Conservation (phyloP, 768 basidiomycete genomes). For the Filobasidium floriforme region DNA sequence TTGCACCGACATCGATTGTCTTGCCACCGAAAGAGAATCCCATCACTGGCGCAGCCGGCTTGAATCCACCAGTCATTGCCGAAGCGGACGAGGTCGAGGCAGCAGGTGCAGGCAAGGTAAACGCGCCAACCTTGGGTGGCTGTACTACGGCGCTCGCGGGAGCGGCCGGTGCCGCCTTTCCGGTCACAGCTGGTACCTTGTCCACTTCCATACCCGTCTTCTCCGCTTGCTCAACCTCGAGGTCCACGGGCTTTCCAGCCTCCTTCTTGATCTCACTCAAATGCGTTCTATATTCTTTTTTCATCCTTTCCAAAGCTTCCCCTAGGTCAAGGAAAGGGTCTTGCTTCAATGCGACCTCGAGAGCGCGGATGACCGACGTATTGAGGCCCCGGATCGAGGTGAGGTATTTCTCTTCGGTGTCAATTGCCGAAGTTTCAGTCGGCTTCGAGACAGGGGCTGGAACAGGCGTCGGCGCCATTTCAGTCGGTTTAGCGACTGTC, state of each 20-base stretch:
- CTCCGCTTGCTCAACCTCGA: background rate
- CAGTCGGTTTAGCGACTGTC: background rate
- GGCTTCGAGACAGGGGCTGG: background rate
- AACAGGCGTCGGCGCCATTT: background rate
- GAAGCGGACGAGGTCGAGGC: slow-evolving; percentile 5
- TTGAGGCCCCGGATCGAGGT: slow-evolving; percentile 41
- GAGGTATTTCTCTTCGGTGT: slow-evolving; percentile 33
- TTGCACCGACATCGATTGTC: background rate
- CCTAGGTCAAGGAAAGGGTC: slow-evolving; percentile 36
- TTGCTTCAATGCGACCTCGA: slow-evolving; percentile 26
- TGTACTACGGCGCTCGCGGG: background rate
- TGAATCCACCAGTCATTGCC: slow-evolving; percentile 13
- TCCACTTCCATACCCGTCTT: slow-evolving; percentile 1
- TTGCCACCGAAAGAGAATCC: background rate
- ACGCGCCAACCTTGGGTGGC: slow-evolving; percentile 6
- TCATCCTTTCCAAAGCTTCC: slow-evolving; percentile 19
- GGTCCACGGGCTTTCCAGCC: slow-evolving; percentile 12
- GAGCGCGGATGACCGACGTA: slow-evolving; percentile 33
- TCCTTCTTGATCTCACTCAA: slow-evolving; percentile 14
- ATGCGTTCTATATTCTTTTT: slow-evolving; percentile 12
- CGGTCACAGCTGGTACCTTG: background rate
- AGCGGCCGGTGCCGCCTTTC: background rate
- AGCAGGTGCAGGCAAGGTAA: slow-evolving; percentile 12
- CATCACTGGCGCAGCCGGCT: slow-evolving; percentile 8
- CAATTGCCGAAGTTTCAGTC: background rate